These are phyloP conservation scores for Cardiospermum halicacabum DNA, from an alignment of 345 rosid genomes.

Conservation along the genomic window DNA sequence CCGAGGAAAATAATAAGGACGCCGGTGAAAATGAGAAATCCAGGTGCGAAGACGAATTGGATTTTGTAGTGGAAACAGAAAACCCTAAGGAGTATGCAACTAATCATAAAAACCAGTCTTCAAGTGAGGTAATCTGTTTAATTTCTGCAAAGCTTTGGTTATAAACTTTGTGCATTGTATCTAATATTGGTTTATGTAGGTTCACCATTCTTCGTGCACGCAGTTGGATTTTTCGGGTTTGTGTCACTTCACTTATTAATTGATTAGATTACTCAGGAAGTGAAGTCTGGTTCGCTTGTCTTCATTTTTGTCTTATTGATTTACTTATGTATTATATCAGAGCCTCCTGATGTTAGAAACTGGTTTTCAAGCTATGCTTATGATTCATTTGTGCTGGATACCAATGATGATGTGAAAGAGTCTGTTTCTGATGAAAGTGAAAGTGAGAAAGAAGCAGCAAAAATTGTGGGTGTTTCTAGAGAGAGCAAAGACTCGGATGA, in stretches of 20 bases:
- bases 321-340: no score
- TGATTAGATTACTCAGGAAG: neutral
- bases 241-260: neutral
- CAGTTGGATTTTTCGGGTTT: conserved; percentile 41
- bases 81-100: conserved; percentile 10
- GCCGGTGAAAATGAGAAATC: conserved; percentile 1
- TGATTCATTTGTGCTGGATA: conserved; percentile 49
- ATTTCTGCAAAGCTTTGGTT: neutral
- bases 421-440: conserved; percentile 26
- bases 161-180: neutral
- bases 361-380: conserved; percentile 64
- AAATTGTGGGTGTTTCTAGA: conserved; percentile 9
- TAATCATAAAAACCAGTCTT: conserved; percentile 8
- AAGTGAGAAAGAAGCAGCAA: conserved; percentile 18
- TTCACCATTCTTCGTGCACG: conserved; percentile 21
- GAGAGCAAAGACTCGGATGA: conserved; percentile 4
- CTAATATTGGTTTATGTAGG: conserved; percentile 16
- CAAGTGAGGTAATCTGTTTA: conserved; percentile 22
- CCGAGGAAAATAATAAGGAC: neutral
- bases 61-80: neutral
- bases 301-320: neutral
- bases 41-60: conserved; percentile 14
- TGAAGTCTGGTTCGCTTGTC: neutral
- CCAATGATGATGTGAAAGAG: conserved; percentile 29
- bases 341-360: conserved; percentile 52